Percentiles rank a stretch among this genome's conserved stretches.
These are phyloP conservation scores for Trichoderma orchidacearum DNA, from an alignment of 495 filamentous ascomycete species.

Conservation along the genomic window DNA sequence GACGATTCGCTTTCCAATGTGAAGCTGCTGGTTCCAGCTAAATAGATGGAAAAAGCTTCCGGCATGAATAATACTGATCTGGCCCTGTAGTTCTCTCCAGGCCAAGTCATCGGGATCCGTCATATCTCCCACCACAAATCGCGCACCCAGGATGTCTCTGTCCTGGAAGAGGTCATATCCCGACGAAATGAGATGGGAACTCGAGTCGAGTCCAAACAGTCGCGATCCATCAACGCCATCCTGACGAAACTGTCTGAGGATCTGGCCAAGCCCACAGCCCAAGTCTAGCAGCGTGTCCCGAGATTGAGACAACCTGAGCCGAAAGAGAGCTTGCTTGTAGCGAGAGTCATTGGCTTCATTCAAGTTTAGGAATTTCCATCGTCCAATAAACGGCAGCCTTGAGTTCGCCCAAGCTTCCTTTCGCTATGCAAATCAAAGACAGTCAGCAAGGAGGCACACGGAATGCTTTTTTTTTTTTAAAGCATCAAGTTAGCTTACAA, in stretches of 20 bases:
- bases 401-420: conserved; percentile 30
- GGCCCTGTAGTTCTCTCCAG: conserved; percentile 13
- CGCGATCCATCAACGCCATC: conserved; percentile 24
- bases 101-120: conserved; percentile 5
- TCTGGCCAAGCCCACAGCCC: conserved; percentile 34
- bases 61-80: conserved; percentile 25
- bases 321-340: conserved; percentile 24
- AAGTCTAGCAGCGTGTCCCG: conserved; percentile 26
- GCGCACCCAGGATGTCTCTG: conserved; percentile 10
- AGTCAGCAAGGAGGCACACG: not conserved
- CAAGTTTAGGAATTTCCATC: conserved; percentile 36
- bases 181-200: conserved; percentile 25
- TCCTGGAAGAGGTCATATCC: conserved; percentile 26
- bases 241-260: conserved; percentile 27
- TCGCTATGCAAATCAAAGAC: conserved; percentile 16
- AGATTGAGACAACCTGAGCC: conserved; percentile 21
- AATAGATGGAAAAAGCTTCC: conserved; percentile 33
- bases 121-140: conserved; percentile 21
- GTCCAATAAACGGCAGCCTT: conserved; percentile 40
- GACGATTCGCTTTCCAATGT: conserved; percentile 18
- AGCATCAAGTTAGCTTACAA: too few species aligned
- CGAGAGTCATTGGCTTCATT: conserved; percentile 15
- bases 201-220: conserved; percentile 28
- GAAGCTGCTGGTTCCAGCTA: conserved; percentile 22
- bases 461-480: too few species aligned